Evolutionary conservation across 2,329 filamentous ascomycete genomes (phyloP), one percentile per base, ranked within the genome.

Genomic region (Alternaria incomplexa): DNA sequence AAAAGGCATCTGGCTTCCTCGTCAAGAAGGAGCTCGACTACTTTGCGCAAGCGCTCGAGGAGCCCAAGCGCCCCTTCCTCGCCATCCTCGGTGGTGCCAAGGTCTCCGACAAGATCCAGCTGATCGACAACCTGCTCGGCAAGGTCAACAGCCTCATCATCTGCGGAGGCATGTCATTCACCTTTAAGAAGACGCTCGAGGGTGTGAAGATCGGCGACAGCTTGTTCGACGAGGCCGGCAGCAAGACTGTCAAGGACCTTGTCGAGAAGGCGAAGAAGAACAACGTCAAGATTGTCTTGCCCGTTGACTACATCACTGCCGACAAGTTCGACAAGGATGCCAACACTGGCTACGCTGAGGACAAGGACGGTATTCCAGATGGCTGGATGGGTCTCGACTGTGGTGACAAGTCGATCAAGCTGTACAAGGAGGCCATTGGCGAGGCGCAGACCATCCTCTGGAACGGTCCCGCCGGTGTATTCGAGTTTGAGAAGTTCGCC

Each of bases 1-100:
- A 98, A 83, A 97, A 97, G 87, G 96, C 96, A 10, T 93, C 95
- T 61, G 96, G 96, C 67, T 99, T 97, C 90, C 90, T 99, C 78
- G 93, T 99, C 87, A 99, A 99, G 91, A 99, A 98, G 88, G 96
- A 99, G 85, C 91, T 99, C 68, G 96, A 99, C 81, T 99, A 99
- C 90, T 99, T 99, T 80, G 96, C 96, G 70, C 89, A 97, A 86
- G 96, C 93, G 43, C 91, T 99, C 65, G 96, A 99, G 86, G 89
- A 88, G 75, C 96, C 96, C 66, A 87, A 96, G 85, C 90, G 95
- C 61, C 96, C 96, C 65, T 99, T 99, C 92, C 90, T 99, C 58
- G 96, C 96, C 81, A 99, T 99, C 80, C 92, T 99, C 57, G 96
- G 96, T 75, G 96, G 96, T 73, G 93, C 96, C 81, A 99, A 99